phyloP scores from a whole-genome alignment of 495 filamentous ascomycete genomes.

The Stereocaulon alpinum region DNA sequence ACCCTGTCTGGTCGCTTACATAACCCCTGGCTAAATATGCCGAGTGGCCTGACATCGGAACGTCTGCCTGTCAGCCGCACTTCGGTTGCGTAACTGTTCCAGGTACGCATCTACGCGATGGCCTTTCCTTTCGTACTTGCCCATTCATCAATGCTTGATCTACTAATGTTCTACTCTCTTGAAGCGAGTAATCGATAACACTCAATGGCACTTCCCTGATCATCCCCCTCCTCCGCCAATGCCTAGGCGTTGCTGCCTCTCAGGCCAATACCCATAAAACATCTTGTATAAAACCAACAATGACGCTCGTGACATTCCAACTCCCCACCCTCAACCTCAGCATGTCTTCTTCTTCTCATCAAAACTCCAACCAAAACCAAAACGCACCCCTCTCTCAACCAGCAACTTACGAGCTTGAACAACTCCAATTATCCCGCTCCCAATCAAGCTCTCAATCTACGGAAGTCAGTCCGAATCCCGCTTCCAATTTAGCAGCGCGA shows the following conservation, averaged over 20 bases:
- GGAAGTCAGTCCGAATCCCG: too few species aligned
- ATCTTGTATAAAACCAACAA: too few species aligned
- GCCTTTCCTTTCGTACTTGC: background rate
- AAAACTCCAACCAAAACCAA: too few species aligned
- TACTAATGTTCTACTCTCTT: background rate
- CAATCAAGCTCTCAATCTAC: too few species aligned
- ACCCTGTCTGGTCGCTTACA: too few species aligned
- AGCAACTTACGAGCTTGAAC: background rate
- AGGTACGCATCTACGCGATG: background rate
- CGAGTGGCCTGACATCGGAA: background rate
- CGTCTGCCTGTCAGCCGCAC: slow-evolving; percentile 3
- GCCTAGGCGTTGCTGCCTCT: too few species aligned
- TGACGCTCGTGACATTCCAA: too few species aligned
- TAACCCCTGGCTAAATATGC: too few species aligned
- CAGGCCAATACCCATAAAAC: too few species aligned
- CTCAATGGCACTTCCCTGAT: background rate
- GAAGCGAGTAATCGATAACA: background rate
- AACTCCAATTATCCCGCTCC: background rate
- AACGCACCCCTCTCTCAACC: too few species aligned
- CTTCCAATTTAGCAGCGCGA: background rate
- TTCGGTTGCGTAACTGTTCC: background rate
- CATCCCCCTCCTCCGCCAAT: too few species aligned
- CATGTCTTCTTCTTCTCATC: too few species aligned
- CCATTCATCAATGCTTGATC: background rate
- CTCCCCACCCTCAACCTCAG: background rate